Percentiles rank a stretch among this genome's conserved stretches.
Evolutionary conservation across 495 filamentous ascomycete genomes (phyloP).

Genomic region (Parmelia sp.): DNA sequence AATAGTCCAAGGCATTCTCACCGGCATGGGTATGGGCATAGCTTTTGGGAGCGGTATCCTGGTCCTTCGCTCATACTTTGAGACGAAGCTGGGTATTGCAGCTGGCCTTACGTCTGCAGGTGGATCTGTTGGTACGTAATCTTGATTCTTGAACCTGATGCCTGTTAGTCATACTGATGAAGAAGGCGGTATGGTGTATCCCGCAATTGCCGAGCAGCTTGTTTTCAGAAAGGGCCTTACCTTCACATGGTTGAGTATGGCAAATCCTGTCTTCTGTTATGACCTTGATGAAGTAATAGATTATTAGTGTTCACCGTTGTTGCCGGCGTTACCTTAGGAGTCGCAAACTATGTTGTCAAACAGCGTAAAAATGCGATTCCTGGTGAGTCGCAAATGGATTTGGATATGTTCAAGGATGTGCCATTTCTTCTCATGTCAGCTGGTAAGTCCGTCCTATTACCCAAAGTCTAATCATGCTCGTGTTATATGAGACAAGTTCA

Average conservation of each 20-base stretch:
- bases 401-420: constrained; percentile 55
- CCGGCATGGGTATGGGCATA: constrained; percentile 65
- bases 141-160: background rate
- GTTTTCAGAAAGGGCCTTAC: constrained; percentile 63
- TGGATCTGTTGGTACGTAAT: constrained; percentile 7
- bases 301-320: constrained; percentile 7
- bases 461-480: background rate
- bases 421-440: constrained; percentile 59
- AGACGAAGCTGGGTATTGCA: background rate
- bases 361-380: constrained; percentile 41
- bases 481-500: background rate
- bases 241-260: constrained; percentile 46
- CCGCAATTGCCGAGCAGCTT: constrained; percentile 60
- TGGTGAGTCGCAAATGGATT: constrained; percentile 55
- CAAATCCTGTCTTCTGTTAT: background rate
- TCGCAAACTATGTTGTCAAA: background rate
- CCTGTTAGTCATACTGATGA: background rate
- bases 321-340: background rate
- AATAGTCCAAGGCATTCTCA: constrained; percentile 67
- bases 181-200: constrained; percentile 68
- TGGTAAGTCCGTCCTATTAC: constrained; percentile 5
- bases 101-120: constrained; percentile 6
- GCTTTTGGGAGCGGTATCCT: constrained; percentile 58
- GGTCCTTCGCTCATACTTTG: constrained; percentile 3
- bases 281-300: background rate